These are phyloP conservation scores for Phytopythium chamaehyphon DNA, from an alignment of 352 stramenopile species.

Conservation along the genomic window DNA sequence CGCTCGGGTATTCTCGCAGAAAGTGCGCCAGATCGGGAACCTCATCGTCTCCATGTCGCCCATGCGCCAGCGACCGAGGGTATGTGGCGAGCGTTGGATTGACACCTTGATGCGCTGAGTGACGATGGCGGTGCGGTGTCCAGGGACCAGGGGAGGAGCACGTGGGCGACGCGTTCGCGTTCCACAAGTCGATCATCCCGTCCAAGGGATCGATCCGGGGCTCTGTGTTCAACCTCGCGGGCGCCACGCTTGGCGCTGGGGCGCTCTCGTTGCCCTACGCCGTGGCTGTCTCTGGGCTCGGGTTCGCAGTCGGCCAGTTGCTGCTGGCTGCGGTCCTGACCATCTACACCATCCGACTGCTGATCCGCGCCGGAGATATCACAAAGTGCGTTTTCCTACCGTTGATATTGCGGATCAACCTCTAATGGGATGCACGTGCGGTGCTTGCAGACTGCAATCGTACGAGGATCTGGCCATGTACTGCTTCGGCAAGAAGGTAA, in stretches of 20 bases:
- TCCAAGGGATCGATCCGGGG: conserved; percentile 80
- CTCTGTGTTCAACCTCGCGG: conserved; percentile 83
- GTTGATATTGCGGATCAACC: background rate
- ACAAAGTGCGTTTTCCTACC: conserved; percentile 50
- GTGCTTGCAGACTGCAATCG: conserved; percentile 62
- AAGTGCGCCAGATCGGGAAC: conserved; percentile 66
- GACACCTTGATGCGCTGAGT: background rate
- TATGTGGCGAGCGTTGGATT: too few species aligned
- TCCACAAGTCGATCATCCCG: conserved; percentile 77
- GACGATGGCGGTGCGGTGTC: background rate
- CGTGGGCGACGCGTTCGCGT: conserved; percentile 57
- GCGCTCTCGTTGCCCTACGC: conserved; percentile 78
- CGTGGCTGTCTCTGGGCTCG: conserved; percentile 72
- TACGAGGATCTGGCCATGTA: conserved; percentile 83
- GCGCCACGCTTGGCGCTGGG: conserved; percentile 71
- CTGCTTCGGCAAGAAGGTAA: conserved; percentile 76
- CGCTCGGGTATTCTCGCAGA: conserved; percentile 15
- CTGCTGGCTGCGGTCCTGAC: conserved; percentile 64
- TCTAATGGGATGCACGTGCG: conserved; percentile 5
- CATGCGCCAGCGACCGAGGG: conserved; percentile 37
- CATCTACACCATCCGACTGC: conserved; percentile 79
- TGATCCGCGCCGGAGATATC: conserved; percentile 73
- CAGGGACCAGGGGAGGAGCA: conserved; percentile 37
- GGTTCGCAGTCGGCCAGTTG: conserved; percentile 71
- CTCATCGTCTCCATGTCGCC: conserved; percentile 73